Conservation (phyloP, 371 early-diverging fungal species). For the Smittium mucronatum region DNA sequence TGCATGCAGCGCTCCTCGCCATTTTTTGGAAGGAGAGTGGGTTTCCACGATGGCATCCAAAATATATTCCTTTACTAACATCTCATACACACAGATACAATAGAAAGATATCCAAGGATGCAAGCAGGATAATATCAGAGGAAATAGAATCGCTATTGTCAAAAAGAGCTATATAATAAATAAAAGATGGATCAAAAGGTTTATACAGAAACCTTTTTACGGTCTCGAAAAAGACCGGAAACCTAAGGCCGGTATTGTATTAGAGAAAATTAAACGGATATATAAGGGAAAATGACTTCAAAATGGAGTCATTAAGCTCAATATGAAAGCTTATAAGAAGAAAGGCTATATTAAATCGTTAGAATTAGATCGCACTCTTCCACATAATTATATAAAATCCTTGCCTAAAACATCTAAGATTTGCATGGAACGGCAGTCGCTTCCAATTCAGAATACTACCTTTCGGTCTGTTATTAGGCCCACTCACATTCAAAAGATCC, state of each 20-base stretch:
- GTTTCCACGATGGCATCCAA: no score
- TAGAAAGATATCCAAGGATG: not conserved
- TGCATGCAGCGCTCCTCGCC: no score
- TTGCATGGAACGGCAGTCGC: conserved; percentile 32
- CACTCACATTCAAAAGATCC: conserved; percentile 34
- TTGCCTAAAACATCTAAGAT: conserved; percentile 28
- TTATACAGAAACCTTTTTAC: not conserved
- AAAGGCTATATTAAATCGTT: not conserved
- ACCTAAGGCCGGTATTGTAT: not conserved
- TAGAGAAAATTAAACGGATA: not conserved
- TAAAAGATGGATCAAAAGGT: not conserved
- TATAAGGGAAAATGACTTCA: not conserved
- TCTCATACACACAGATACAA: not conserved
- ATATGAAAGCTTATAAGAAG: not conserved
- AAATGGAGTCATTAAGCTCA: not conserved
- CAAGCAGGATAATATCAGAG: not conserved
- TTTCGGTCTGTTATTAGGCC: conserved; percentile 36
- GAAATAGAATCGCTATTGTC: not conserved
- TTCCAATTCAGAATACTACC: conserved; percentile 34
- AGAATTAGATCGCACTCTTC: conserved; percentile 30
- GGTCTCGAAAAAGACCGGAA: not conserved
- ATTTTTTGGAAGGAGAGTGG: no score
- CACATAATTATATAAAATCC: conserved; percentile 26
- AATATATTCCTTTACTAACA: not conserved
- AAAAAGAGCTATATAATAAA: not conserved